A percentile compares a stretch with the other conserved stretches of the same genome.
Conservation (phyloP, 331 rosid species). For the Acacia pycnantha region DNA sequence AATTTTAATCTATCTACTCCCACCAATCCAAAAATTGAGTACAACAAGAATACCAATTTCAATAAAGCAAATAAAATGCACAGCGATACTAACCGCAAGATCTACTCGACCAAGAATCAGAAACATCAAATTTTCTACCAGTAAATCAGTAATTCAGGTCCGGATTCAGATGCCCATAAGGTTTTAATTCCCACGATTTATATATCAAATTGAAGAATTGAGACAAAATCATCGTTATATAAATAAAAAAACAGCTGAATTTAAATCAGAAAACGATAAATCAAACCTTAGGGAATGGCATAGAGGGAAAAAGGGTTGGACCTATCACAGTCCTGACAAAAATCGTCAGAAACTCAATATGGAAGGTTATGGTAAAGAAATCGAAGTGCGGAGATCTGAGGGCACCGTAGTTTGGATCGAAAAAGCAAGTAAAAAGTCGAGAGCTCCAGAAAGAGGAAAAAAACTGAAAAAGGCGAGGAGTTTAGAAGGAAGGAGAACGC, state of each 20-base stretch:
- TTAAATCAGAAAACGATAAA: neutral
- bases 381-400: conserved; percentile 50
- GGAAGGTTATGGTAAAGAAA: neutral
- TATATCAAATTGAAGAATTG: neutral
- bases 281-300: conserved; percentile 44
- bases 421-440: conserved; percentile 30
- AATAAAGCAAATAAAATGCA: conserved; percentile 4
- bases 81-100: conserved; percentile 13
- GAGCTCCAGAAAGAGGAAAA: conserved; percentile 8
- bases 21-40: neutral
- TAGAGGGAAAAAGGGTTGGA: conserved; percentile 36
- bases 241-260: neutral
- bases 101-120: conserved; percentile 29
- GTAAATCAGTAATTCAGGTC: conserved; percentile 26
- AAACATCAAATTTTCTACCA: neutral
- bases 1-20: conserved; percentile 18
- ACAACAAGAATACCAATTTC: conserved; percentile 9
- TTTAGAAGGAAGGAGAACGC: neutral
- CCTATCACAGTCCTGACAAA: conserved; percentile 13
- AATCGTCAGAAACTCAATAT: neutral
- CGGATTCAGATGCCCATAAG: conserved; percentile 42
- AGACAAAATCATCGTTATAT: neutral
- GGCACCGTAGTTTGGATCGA: conserved; percentile 39
- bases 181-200: neutral
- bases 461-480: conserved; percentile 7